A percentile compares a stretch with the other conserved stretches of the same genome.
These are phyloP conservation scores for Oryza rufipogon DNA, from an alignment of 176 grass and related monocot genomes.

Conservation along the genomic window DNA sequence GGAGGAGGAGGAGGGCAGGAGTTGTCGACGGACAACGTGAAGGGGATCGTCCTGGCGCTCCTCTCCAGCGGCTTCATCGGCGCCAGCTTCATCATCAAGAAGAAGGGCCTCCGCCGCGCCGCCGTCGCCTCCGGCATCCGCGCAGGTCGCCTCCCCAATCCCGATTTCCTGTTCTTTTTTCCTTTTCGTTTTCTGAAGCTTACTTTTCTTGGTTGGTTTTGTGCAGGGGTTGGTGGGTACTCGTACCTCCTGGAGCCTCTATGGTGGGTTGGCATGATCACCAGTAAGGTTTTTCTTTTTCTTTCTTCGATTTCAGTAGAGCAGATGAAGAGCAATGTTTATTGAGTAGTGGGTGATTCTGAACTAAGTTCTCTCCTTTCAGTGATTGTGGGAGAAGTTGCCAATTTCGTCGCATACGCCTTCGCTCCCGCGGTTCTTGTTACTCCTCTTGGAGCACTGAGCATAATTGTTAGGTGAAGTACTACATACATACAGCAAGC, in stretches of 20 bases:
- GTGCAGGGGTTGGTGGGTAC: slow-evolving; percentile 85
- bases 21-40: slow-evolving; percentile 81
- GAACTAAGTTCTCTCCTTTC: neutral
- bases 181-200: neutral
- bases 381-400: slow-evolving; percentile 95
- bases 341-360: neutral
- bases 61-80: slow-evolving; percentile 94
- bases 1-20: slow-evolving; percentile 36
- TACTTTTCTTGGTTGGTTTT: slow-evolving; percentile 13
- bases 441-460: slow-evolving; percentile 93
- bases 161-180: neutral
- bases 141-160: slow-evolving; percentile 50
- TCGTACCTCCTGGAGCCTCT: slow-evolving; percentile 88
- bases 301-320: neutral
- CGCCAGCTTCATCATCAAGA: slow-evolving; percentile 98
- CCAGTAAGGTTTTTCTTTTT: slow-evolving; percentile 60
- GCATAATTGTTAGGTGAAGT: slow-evolving; percentile 88
- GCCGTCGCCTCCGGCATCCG: slow-evolving; percentile 82
- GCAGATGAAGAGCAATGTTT: neutral
- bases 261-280: slow-evolving; percentile 99
- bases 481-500: neutral
- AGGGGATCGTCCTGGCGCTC: slow-evolving; percentile 82
- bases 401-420: slow-evolving; percentile 93
- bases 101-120: slow-evolving; percentile 87
- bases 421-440: slow-evolving; percentile 93